Conservation (phyloP, 176 grass and related monocot species). For the Pharus latifolius region DNA sequence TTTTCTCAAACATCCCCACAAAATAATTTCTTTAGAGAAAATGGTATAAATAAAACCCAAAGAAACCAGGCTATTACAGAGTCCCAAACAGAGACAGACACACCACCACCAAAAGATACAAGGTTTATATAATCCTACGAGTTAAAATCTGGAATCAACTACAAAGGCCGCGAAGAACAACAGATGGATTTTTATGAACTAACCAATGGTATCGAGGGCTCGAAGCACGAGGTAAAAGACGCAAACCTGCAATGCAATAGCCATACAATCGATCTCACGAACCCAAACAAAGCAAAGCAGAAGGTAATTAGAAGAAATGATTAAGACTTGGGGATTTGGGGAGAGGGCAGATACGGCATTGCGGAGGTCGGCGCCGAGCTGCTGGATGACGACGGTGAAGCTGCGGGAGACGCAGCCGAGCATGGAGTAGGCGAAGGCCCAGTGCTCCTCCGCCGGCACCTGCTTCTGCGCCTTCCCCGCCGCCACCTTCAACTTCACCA, state of each 20-base stretch:
- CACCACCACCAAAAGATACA: no score
- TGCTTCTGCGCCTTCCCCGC: constrained; percentile 30
- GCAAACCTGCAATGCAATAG: constrained; percentile 70
- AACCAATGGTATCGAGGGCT: constrained; percentile 62
- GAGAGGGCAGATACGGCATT: constrained; percentile 29
- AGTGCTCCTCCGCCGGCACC: constrained; percentile 49
- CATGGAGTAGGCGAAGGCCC: constrained; percentile 64
- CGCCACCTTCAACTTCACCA: constrained; percentile 38
- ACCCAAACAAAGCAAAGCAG: not conserved
- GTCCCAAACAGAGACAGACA: no score
- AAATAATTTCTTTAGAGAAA: not conserved
- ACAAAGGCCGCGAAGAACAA: not conserved
- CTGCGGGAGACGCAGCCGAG: constrained; percentile 52
- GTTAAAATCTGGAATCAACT: not conserved
- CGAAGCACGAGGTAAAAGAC: constrained; percentile 66
- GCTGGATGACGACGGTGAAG: constrained; percentile 62
- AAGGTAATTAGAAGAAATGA: no score
- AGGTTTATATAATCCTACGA: no score
- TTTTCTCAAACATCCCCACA: not conserved
- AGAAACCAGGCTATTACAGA: no score
- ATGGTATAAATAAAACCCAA: not conserved
- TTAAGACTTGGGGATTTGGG: no score
- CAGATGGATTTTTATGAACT: no score
- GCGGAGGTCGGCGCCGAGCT: constrained; percentile 47
- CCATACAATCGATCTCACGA: not conserved